Conservation (phyloP, 371 early-diverging fungal species). For the Rhizopus sp. region DNA sequence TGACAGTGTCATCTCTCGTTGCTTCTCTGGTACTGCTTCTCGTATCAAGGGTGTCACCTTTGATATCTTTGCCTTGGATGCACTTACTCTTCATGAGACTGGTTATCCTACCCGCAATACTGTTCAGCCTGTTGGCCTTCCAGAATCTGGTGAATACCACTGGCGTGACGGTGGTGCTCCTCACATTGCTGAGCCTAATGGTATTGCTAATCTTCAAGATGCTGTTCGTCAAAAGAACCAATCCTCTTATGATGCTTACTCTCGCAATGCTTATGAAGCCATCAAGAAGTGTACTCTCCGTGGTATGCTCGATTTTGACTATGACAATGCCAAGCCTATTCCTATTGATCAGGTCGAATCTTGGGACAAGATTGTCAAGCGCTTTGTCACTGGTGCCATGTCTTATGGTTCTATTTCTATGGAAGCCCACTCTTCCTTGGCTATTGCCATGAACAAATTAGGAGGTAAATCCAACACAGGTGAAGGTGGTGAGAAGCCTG, state of each 20-base stretch:
- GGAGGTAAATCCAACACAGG: constrained; percentile 98
- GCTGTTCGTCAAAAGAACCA: constrained; percentile 94
- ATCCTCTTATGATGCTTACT: constrained; percentile 82
- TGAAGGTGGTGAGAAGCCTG: constrained; percentile 96
- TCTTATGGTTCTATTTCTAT: constrained; percentile 96
- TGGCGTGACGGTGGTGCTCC: constrained; percentile 93
- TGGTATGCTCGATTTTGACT: constrained; percentile 91
- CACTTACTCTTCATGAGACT: constrained; percentile 81
- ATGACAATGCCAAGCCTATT: constrained; percentile 69
- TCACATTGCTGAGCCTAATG: constrained; percentile 89
- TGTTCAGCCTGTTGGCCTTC: constrained; percentile 66
- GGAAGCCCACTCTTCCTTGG: constrained; percentile 92
- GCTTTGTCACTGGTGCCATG: constrained; percentile 98
- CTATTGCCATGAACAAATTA: constrained; percentile 92
- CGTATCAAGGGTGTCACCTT: constrained; percentile 93
- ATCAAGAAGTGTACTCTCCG: constrained; percentile 93
- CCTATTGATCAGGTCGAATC: constrained; percentile 95
- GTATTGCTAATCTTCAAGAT: constrained; percentile 91
- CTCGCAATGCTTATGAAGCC: constrained; percentile 75
- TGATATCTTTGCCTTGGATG: constrained; percentile 87
- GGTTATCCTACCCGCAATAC: constrained; percentile 83
- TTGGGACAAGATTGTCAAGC: constrained; percentile 93
- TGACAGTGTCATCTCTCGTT: constrained; percentile 82
- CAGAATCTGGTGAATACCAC: constrained; percentile 95
- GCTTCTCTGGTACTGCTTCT: constrained; percentile 94